Conservation (phyloP, 164 flowering plant genomes). For the Nelumbo lutea region DNA sequence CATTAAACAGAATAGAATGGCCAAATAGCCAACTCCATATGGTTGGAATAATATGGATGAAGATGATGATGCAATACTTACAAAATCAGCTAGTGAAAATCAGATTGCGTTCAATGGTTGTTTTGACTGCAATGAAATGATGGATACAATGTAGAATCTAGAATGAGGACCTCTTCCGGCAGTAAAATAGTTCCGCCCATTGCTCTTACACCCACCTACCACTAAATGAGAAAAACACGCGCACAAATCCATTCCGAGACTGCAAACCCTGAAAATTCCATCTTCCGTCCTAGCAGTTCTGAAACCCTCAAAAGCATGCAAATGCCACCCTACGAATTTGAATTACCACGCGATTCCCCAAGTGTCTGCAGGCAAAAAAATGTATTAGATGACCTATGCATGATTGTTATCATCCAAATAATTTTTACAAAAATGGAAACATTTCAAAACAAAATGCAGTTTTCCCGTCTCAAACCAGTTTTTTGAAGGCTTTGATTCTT, state of each 20-base stretch:
- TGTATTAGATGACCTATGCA: background rate
- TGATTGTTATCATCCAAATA: background rate
- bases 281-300: background rate
- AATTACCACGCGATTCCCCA: constrained; percentile 20
- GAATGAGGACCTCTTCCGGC: too few relatives aligned
- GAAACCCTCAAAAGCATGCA: background rate
- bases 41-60: too few relatives aligned
- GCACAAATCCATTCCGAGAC: too few relatives aligned
- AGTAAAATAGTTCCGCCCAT: background rate
- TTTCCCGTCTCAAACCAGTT: constrained; percentile 22
- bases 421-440: background rate
- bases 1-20: too few relatives aligned
- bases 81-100: too few relatives aligned
- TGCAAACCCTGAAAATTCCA: background rate
- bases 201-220: background rate
- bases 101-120: too few relatives aligned
- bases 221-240: too few relatives aligned
- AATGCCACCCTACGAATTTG: constrained; percentile 8
- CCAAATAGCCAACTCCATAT: too few relatives aligned
- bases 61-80: too few relatives aligned
- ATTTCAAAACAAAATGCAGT: background rate
- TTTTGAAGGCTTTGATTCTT: constrained; percentile 22
- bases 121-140: too few relatives aligned
- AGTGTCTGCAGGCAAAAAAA: constrained; percentile 16
- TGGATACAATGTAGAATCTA: too few relatives aligned